A percentile compares a stretch with the other conserved stretches of the same genome.
These are phyloP conservation scores for Fusarium sp. DNA, from an alignment of 2,329 filamentous ascomycete species.

Conservation along the genomic window DNA sequence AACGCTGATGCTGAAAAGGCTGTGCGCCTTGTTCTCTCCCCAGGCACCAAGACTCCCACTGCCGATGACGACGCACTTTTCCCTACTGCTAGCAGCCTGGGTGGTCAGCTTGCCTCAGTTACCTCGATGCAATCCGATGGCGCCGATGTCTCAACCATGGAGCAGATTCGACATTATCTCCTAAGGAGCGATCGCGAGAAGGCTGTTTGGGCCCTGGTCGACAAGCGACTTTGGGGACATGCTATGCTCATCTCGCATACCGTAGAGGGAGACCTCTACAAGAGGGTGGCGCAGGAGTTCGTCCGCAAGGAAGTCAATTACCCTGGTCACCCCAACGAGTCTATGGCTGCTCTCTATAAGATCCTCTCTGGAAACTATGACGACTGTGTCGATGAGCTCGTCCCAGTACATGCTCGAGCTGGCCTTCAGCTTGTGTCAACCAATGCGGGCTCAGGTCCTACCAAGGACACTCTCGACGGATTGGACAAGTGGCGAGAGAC, in stretches of 20 bases:
- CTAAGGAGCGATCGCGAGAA: constrained; percentile 87
- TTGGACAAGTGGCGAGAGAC: constrained; percentile 96
- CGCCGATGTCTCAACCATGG: constrained; percentile 75
- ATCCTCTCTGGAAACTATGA: constrained; percentile 94
- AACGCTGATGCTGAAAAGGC: constrained; percentile 77
- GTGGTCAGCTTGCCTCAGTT: constrained; percentile 40
- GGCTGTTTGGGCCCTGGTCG: constrained; percentile 92
- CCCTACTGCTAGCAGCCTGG: constrained; percentile 39
- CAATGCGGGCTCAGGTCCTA: constrained; percentile 68
- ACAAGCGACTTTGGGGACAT: constrained; percentile 95
- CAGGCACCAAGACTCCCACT: constrained; percentile 53
- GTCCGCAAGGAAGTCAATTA: constrained; percentile 94
- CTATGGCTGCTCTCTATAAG: constrained; percentile 91
- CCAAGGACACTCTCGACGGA: constrained; percentile 82
- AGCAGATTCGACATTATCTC: constrained; percentile 78
- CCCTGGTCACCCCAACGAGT: constrained; percentile 82
- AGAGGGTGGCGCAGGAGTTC: constrained; percentile 94
- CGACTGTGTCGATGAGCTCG: constrained; percentile 94
- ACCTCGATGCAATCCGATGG: constrained; percentile 69
- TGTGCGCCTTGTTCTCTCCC: constrained; percentile 79
- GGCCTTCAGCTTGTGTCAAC: constrained; percentile 92
- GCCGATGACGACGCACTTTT: constrained; percentile 44
- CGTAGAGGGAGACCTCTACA: constrained; percentile 86
- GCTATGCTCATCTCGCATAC: constrained; percentile 88
- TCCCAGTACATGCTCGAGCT: constrained; percentile 90